These are phyloP conservation scores for Cryptococcus sp. DNA, from an alignment of 1,284 basidiomycete genomes.

Conservation along the genomic window DNA sequence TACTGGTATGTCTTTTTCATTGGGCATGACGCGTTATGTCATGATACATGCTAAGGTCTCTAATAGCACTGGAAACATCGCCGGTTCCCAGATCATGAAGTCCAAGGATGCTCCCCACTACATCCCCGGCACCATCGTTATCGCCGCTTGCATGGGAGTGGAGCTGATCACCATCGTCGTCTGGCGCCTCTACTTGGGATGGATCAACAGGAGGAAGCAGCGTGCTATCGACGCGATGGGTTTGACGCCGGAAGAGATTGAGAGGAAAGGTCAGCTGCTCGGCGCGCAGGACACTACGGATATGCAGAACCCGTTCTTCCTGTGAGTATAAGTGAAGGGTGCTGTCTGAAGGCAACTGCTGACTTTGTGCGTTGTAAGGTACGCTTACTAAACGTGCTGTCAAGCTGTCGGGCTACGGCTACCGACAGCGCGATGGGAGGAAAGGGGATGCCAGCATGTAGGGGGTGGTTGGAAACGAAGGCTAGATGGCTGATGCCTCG, in stretches of 20 bases:
- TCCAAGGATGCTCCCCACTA: constrained; percentile 41
- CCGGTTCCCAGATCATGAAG: constrained; percentile 32
- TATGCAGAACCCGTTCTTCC: constrained; percentile 27
- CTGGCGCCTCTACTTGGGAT: constrained; percentile 26
- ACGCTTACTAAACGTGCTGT: no score
- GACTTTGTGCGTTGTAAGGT: no score
- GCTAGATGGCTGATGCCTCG: no score
- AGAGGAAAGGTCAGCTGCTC: constrained; percentile 24
- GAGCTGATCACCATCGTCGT: constrained; percentile 21
- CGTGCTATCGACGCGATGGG: constrained; percentile 10
- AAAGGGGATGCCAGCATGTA: no score
- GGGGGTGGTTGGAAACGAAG: no score
- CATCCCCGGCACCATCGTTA: constrained; percentile 27
- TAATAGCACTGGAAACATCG: constrained; percentile 11
- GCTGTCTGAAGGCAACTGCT: no score
- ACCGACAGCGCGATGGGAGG: no score
- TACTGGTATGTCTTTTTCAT: constrained; percentile 23
- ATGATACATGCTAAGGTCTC: no score
- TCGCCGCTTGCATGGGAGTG: constrained; percentile 24
- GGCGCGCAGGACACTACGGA: constrained; percentile 27
- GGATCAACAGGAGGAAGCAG: constrained; percentile 16
- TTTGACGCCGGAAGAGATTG: constrained; percentile 20
- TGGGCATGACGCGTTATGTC: background rate
- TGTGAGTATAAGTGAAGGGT: constrained; percentile 8
- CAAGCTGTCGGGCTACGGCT: no score